These are phyloP conservation scores for Ustulina deusta DNA, from an alignment of 2,329 filamentous ascomycete genomes.

Conservation along the genomic window DNA sequence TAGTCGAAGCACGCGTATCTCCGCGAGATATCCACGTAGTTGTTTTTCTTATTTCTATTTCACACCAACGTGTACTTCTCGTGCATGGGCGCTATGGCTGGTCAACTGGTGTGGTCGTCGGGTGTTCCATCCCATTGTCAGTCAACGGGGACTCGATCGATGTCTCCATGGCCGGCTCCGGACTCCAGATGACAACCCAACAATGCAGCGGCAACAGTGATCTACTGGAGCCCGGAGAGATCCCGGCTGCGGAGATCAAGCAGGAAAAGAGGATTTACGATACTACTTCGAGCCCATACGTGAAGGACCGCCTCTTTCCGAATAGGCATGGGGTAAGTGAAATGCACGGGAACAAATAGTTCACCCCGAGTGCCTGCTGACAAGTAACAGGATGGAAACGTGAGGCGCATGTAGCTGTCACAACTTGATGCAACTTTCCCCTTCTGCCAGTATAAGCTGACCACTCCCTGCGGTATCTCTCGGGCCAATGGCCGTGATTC, in stretches of 20 bases:
- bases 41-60: neutral
- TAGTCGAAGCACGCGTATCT: neutral
- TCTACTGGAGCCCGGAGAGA: conserved; percentile 24
- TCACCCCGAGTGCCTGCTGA: neutral
- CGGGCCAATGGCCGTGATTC: conserved; percentile 1
- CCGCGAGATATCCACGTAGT: neutral
- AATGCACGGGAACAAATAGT: neutral
- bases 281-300: conserved; percentile 7
- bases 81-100: neutral
- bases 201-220: neutral
- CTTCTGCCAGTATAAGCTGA: neutral
- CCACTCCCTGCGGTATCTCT: neutral
- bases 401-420: conserved; percentile 6
- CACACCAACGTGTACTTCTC: neutral
- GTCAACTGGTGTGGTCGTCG: neutral
- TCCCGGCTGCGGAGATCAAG: conserved; percentile 9
- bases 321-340: conserved; percentile 20
- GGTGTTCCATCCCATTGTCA: neutral
- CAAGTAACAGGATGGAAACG: conserved; percentile 6
- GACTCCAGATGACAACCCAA: neutral
- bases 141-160: neutral
- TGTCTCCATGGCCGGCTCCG: neutral
- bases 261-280: neutral
- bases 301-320: neutral
- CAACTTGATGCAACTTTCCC: neutral